Evolutionary conservation across 1,139 yeast genomes (phyloP).

Genomic region (Schwanniomyces etchellsii): DNA sequence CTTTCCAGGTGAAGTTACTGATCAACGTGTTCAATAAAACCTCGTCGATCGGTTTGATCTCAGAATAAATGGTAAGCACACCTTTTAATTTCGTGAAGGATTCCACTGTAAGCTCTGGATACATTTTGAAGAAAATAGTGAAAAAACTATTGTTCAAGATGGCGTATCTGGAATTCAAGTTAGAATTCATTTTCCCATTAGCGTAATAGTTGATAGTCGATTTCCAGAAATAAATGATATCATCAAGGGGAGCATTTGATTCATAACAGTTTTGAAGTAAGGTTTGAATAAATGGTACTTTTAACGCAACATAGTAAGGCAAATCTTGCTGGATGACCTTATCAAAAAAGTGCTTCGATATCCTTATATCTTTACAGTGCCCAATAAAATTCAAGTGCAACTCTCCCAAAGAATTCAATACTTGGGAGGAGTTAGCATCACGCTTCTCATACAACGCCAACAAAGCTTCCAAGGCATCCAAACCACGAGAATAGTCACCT

Average conservation of each 20-base stretch:
- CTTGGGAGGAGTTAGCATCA: conserved; percentile 10
- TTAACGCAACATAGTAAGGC: conserved; percentile 69
- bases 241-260: conserved; percentile 51
- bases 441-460: conserved; percentile 23
- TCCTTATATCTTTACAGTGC: conserved; percentile 64
- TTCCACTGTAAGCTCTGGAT: conserved; percentile 48
- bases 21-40: conserved; percentile 75
- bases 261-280: conserved; percentile 61
- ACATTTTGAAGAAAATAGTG: conserved; percentile 58
- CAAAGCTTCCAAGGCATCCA: conserved; percentile 36
- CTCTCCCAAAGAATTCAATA: conserved; percentile 36
- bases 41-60: conserved; percentile 59
- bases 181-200: conserved; percentile 19
- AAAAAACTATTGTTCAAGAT: conserved; percentile 69
- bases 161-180: conserved; percentile 52
- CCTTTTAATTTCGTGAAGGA: conserved; percentile 56
- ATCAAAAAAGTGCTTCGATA: conserved; percentile 69
- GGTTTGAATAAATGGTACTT: conserved; percentile 69
- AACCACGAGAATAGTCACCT: conserved; percentile 35
- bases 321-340: conserved; percentile 62
- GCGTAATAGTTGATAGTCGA: conserved; percentile 56
- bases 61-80: conserved; percentile 52
- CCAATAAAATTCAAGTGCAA: conserved; percentile 80
- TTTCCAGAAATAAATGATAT: conserved; percentile 60
- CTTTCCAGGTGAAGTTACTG: conserved; percentile 67